Conservation (phyloP, 148 eudicot species). For the Camellia japonica region DNA sequence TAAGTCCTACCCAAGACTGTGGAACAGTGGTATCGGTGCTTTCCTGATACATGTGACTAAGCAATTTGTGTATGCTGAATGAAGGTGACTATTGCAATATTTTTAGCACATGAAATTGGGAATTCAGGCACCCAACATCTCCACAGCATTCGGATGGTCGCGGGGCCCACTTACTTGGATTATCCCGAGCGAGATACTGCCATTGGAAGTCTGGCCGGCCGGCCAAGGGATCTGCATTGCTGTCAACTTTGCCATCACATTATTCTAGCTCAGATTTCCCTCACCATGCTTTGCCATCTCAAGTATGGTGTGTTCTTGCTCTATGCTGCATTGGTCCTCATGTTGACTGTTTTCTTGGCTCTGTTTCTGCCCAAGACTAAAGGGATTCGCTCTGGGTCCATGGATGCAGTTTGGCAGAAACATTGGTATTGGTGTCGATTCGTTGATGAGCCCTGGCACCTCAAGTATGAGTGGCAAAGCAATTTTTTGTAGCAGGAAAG, state of each 20-base stretch:
- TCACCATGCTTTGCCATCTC: slow-evolving; percentile 40
- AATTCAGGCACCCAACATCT: slow-evolving; percentile 7
- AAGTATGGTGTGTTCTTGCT: slow-evolving; percentile 38
- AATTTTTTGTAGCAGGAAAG: too few species aligned
- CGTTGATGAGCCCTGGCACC: background rate
- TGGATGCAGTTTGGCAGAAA: slow-evolving; percentile 33
- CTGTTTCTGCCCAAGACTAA: slow-evolving; percentile 46
- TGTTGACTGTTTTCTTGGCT: slow-evolving; percentile 34
- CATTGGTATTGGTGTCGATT: slow-evolving; percentile 47
- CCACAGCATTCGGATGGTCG: slow-evolving; percentile 51
- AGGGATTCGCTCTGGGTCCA: slow-evolving; percentile 32
- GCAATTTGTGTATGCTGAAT: background rate
- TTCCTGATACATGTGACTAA: too few species aligned
- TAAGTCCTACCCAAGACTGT: too few species aligned
- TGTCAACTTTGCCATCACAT: slow-evolving; percentile 34
- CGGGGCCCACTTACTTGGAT: slow-evolving; percentile 51
- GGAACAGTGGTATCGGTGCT: too few species aligned
- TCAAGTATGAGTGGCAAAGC: too few species aligned
- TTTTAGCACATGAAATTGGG: slow-evolving; percentile 23
- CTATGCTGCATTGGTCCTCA: slow-evolving; percentile 21
- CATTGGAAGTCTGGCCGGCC: slow-evolving; percentile 1
- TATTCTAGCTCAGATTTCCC: slow-evolving; percentile 33
- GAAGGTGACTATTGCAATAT: slow-evolving; percentile 26
- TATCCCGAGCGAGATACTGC: slow-evolving; percentile 42
- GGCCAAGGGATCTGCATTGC: slow-evolving; percentile 35